These are phyloP conservation scores for Trichoderma sp. DNA, from an alignment of 2,329 filamentous ascomycete species.

Conservation along the genomic window DNA sequence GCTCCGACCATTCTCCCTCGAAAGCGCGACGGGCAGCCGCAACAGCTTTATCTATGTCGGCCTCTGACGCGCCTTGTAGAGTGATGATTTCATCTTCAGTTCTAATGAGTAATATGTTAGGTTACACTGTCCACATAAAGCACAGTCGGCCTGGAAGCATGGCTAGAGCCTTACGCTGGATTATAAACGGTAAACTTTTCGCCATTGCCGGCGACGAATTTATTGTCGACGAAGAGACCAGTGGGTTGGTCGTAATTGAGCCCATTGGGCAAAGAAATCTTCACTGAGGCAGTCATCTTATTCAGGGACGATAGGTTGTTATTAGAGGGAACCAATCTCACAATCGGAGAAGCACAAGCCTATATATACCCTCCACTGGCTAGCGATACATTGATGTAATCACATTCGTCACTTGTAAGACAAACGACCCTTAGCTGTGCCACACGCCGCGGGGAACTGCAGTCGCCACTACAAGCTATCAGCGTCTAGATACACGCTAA, in stretches of 20 bases:
- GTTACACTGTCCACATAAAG: background rate
- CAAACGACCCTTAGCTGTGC: background rate
- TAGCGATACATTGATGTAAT: conserved; percentile 13
- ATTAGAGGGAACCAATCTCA: background rate
- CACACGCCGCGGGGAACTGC: conserved; percentile 9
- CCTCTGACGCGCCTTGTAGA: conserved; percentile 16
- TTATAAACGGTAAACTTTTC: conserved; percentile 21
- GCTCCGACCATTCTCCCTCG: conserved; percentile 64
- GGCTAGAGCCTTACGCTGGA: conserved; percentile 1
- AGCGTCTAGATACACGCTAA: background rate
- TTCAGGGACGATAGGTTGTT: background rate
- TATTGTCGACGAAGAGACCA: conserved; percentile 19
- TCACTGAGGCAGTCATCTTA: conserved; percentile 11
- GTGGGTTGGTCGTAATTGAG: conserved; percentile 18
- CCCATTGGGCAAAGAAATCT: conserved; percentile 28
- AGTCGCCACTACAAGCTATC: background rate
- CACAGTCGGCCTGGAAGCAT: background rate
- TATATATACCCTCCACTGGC: background rate
- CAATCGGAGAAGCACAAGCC: background rate
- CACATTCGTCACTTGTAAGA: conserved; percentile 1
- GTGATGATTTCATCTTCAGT: background rate
- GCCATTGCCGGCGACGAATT: conserved; percentile 19
- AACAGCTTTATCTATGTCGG: conserved; percentile 71
- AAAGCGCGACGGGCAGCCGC: conserved; percentile 78
- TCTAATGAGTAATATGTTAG: background rate